phyloP scores from a whole-genome alignment of 2,329 filamentous ascomycete species.

The Lecanicillium sp. region DNA sequence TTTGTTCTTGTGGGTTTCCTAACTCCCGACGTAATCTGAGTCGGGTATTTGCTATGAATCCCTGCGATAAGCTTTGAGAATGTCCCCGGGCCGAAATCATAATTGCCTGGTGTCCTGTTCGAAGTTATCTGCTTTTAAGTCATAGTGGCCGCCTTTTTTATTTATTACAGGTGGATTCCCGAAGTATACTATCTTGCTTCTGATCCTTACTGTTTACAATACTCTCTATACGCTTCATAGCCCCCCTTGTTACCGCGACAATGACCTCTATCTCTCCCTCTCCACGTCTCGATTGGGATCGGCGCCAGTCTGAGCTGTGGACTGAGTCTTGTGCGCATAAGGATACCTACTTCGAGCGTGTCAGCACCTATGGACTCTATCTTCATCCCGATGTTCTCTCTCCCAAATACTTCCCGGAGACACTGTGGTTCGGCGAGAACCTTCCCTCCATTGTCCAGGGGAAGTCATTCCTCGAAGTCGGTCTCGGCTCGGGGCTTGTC shows the following conservation, averaged over 20 bases:
- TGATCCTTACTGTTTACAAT: not conserved
- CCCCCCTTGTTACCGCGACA: not conserved
- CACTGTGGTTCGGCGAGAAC: not conserved
- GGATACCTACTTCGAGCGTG: not conserved
- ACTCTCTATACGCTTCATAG: not conserved
- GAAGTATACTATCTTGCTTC: not conserved
- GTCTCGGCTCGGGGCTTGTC: not conserved
- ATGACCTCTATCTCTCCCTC: not conserved
- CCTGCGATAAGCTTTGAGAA: not conserved
- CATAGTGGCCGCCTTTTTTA: not conserved
- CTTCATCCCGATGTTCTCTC: constrained; percentile 1
- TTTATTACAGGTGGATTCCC: not conserved
- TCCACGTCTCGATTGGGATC: not conserved
- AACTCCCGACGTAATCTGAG: not conserved
- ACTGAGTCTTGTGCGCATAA: not conserved
- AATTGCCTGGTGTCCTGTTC: not conserved
- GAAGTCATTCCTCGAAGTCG: constrained; percentile 1
- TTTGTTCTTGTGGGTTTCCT: not conserved
- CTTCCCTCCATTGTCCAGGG: not conserved
- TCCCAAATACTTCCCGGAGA: constrained; percentile 1
- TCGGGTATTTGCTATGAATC: not conserved
- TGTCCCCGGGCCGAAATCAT: not conserved
- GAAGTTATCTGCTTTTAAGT: not conserved
- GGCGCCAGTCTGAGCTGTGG: not conserved
- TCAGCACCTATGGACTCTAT: not conserved